Base-by-base conservation (phyloP, 2,329 filamentous ascomycete genomes). In the Aspergillus fumigatiaffinis region DNA sequence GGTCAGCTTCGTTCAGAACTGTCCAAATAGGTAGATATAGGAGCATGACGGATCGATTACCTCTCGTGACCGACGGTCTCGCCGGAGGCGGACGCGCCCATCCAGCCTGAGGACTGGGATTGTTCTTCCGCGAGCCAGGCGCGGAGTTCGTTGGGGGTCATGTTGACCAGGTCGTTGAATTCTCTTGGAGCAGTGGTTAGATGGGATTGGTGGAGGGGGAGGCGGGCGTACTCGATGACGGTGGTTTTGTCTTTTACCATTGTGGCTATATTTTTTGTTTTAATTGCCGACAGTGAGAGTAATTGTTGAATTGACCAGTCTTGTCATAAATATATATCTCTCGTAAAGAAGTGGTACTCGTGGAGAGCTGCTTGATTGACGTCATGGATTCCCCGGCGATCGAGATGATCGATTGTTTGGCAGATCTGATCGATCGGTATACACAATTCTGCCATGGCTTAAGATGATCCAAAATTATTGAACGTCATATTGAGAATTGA, bases 151-250 rank as follows among this genome's bases (percentile, higher is more conserved):
- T 77, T 70, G 1, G 84, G 76, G 10, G 78, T 80, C 85, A 89
- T 88, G 70, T 88, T 88, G 69, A 88, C 84, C 50, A 87, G 72
- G 42, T 83, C 78, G 60, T 88, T 87, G 77, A 87, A 89, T 67
- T 88, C 85, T 51, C 81, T 79, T 60, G 42, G 73, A 70, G 32
- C 71, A 29, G 55, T 29, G 51, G 41, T 26, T 32, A 32, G n/a
- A 21, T 44, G 41, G 41, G 17, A 14, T 32, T 44, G 41, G n/a
- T 21, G 4, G 41, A 10, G n/a, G 21, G 35, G 41, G 35, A 25
- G 20, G 28, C 20, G 21, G 47, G 56, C 67, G 61, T 61, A 80
- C 79, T 78, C 62, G 62, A 82, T 80, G 51, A 82, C 79, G 47
- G 78, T 82, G 38, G 78, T 71, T 50, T 75, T 75, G 66, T 79